Percentiles rank a stretch among this genome's conserved stretches.
These are phyloP conservation scores for Colletotrichum kahawae DNA, from an alignment of 2,329 filamentous ascomycete species.

Conservation along the genomic window DNA sequence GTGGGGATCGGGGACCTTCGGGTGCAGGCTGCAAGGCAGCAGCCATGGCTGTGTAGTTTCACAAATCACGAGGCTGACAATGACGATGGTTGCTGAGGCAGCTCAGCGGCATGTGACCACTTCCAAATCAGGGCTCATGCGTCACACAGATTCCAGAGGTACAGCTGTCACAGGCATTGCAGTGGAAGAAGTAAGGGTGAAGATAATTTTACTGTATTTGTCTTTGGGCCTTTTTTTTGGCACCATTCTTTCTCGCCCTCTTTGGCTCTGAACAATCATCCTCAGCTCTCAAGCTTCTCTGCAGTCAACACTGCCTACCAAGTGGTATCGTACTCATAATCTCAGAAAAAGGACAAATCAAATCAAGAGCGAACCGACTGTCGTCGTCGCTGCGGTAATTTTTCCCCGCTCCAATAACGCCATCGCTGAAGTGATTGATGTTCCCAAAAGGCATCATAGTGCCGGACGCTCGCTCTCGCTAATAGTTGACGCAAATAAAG, in stretches of 20 bases:
- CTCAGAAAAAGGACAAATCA: neutral
- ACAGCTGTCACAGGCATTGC: neutral
- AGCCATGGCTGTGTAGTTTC: neutral
- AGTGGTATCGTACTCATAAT: slow-evolving; percentile 3
- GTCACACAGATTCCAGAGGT: neutral
- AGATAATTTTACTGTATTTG: neutral
- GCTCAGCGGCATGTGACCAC: neutral
- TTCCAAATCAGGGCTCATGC: neutral
- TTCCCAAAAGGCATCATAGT: slow-evolving; percentile 4
- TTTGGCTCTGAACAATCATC: neutral
- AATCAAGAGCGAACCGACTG: neutral
- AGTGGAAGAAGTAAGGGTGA: neutral
- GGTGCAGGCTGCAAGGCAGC: neutral
- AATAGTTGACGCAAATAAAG: neutral
- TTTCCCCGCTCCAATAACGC: slow-evolving; percentile 6
- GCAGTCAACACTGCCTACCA: neutral
- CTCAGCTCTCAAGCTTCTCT: neutral
- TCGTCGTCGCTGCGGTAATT: neutral
- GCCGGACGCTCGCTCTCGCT: neutral
- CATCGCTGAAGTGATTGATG: neutral
- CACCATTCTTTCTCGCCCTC: neutral
- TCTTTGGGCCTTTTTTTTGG: neutral
- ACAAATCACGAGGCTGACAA: neutral
- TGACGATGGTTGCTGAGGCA: neutral
- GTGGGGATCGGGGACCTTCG: neutral